Conservation (phyloP, 2,329 filamentous ascomycete species). For the Seiridium cupressi region DNA sequence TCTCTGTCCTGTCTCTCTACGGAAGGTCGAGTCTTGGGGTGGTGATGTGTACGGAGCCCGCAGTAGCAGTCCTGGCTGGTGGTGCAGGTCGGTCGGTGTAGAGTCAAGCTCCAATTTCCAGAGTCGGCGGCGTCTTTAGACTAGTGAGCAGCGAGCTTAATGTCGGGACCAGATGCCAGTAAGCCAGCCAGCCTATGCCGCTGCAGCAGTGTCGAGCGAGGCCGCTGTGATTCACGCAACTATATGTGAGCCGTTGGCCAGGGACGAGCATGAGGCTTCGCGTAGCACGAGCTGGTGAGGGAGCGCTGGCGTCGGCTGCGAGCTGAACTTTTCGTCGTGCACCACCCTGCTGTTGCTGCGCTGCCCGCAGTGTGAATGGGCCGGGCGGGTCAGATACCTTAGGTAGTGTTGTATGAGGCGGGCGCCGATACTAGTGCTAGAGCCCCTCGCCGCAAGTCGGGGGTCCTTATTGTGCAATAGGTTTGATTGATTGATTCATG, state of each 20-base stretch:
- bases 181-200: too few relatives aligned
- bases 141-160: neutral
- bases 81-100: neutral
- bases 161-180: neutral
- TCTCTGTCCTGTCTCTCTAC: too few relatives aligned
- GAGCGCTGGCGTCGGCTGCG: too few relatives aligned
- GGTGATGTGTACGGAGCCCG: neutral
- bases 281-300: too few relatives aligned
- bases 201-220: too few relatives aligned
- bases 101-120: conserved; percentile 3
- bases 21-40: neutral
- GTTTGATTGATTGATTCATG: too few relatives aligned
- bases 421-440: too few relatives aligned
- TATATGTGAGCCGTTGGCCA: too few relatives aligned
- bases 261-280: too few relatives aligned
- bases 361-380: neutral
- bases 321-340: neutral
- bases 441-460: too few relatives aligned
- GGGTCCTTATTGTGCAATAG: too few relatives aligned
- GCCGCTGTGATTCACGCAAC: too few relatives aligned
- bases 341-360: neutral
- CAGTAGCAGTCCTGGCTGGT: neutral
- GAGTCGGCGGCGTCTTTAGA: neutral
- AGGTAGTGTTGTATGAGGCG: neutral
- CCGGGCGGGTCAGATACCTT: neutral